Percentiles rank a stretch among this genome's conserved stretches.
These are phyloP conservation scores for Aulographum hederae DNA, from an alignment of 2,329 filamentous ascomycete genomes.

Conservation along the genomic window DNA sequence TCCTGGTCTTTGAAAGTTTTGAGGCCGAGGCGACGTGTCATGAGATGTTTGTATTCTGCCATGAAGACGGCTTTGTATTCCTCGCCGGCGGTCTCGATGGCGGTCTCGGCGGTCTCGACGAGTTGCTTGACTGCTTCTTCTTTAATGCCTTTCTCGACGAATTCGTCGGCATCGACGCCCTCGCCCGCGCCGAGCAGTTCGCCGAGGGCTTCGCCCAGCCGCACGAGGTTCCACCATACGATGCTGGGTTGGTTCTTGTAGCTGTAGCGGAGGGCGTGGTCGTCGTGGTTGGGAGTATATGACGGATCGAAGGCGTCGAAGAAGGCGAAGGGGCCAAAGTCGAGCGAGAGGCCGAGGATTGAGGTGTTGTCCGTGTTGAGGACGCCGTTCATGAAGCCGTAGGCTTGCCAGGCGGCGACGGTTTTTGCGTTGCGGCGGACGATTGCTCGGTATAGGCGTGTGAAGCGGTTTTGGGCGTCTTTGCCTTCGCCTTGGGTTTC, in stretches of 20 bases:
- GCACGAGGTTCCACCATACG: slow-evolving; percentile 96
- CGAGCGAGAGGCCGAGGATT: slow-evolving; percentile 70
- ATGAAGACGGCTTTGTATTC: slow-evolving; percentile 83
- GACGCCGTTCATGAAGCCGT: slow-evolving; percentile 98
- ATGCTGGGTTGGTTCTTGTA: slow-evolving; percentile 91
- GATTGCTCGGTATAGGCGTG: slow-evolving; percentile 74
- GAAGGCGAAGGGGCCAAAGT: slow-evolving; percentile 95
- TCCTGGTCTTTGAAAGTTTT: slow-evolving; percentile 34
- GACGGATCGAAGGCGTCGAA: slow-evolving; percentile 89
- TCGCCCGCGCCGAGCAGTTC: slow-evolving; percentile 69
- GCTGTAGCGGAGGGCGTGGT: slow-evolving; percentile 68
- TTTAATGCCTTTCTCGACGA: slow-evolving; percentile 53
- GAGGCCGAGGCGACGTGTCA: slow-evolving; percentile 65
- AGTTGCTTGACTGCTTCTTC: slow-evolving; percentile 52
- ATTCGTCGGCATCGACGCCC: slow-evolving; percentile 51
- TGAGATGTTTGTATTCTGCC: slow-evolving; percentile 72
- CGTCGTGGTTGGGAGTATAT: slow-evolving; percentile 96
- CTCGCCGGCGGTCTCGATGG: slow-evolving; percentile 66
- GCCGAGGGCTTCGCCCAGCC: slow-evolving; percentile 73
- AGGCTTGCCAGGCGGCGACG: slow-evolving; percentile 89
- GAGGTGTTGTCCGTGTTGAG: slow-evolving; percentile 97
- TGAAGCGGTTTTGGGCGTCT: slow-evolving; percentile 67
- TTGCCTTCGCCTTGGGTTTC: slow-evolving; percentile 49
- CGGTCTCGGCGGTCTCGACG: slow-evolving; percentile 59
- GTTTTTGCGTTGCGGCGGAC: slow-evolving; percentile 69